Conservation (phyloP, 73 alveolate species). For the Effrenium voratum region DNA sequence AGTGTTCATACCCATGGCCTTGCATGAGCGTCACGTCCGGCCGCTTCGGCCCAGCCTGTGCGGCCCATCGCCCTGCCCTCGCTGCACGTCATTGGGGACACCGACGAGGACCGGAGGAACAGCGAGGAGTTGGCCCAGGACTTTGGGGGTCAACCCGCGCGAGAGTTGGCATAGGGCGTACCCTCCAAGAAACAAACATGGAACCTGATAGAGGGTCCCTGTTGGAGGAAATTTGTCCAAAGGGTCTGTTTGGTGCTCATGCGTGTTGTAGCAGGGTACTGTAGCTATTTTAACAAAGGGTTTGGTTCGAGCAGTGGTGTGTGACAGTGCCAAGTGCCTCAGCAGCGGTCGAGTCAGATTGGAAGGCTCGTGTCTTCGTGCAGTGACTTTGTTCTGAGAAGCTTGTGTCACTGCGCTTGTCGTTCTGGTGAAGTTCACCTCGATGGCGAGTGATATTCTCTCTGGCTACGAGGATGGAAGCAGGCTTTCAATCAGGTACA, state of each 20-base stretch:
- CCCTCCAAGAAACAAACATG: not conserved
- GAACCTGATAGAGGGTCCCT: not conserved
- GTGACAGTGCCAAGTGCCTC: too few species aligned
- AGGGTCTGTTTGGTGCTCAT: too few species aligned
- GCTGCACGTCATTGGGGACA: constrained; percentile 39
- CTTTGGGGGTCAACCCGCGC: not conserved
- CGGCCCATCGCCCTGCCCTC: constrained; percentile 4
- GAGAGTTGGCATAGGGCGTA: not conserved
- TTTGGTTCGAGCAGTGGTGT: too few species aligned
- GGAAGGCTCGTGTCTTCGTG: too few species aligned
- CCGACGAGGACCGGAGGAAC: constrained; percentile 23
- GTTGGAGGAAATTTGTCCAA: not conserved
- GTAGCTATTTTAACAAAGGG: too few species aligned
- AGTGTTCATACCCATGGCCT: not conserved
- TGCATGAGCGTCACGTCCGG: not conserved
- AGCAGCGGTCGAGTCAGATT: too few species aligned
- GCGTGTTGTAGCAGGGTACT: too few species aligned
- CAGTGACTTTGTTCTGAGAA: too few species aligned
- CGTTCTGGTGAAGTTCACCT: too few species aligned
- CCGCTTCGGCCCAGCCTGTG: not conserved
- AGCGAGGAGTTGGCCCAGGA: constrained; percentile 17
- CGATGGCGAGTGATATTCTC: too few species aligned
- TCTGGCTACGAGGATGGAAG: too few species aligned
- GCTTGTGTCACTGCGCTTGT: too few species aligned
- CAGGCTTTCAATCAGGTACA: not conserved